phyloP scores from a whole-genome alignment of 306 rosid species.

The Luffa aegyptiaca region DNA sequence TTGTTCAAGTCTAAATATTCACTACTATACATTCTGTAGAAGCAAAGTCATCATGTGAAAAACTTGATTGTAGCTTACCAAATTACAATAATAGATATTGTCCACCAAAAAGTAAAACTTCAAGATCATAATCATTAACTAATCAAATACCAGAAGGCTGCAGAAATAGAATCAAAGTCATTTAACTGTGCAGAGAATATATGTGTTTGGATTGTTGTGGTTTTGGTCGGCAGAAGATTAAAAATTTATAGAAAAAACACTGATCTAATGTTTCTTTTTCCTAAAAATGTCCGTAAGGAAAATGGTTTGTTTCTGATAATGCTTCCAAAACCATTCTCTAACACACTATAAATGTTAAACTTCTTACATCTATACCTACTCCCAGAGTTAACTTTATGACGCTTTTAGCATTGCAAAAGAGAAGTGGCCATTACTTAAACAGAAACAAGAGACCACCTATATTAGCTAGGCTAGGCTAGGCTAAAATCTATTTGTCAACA shows the following conservation, averaged over 20 bases:
- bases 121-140: neutral
- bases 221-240: neutral
- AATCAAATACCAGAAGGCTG: neutral
- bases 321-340: neutral
- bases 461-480: slow-evolving; percentile 67
- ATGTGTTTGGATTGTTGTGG: neutral
- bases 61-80: neutral
- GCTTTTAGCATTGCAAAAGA: slow-evolving; percentile 41
- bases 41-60: neutral
- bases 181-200: neutral
- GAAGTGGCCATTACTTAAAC: slow-evolving; percentile 45
- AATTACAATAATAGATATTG: neutral
- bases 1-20: neutral
- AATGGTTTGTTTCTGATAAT: neutral
- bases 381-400: neutral
- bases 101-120: neutral
- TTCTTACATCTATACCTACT: neutral
- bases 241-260: neutral
- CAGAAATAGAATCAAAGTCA: neutral
- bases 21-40: neutral
- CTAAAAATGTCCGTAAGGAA: neutral
- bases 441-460: slow-evolving; percentile 45
- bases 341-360: neutral
- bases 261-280: neutral
- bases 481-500: slow-evolving; percentile 50